phyloP scores from a whole-genome alignment of 1,284 basidiomycete genomes.

The Pseudozyma hubeiensis region DNA sequence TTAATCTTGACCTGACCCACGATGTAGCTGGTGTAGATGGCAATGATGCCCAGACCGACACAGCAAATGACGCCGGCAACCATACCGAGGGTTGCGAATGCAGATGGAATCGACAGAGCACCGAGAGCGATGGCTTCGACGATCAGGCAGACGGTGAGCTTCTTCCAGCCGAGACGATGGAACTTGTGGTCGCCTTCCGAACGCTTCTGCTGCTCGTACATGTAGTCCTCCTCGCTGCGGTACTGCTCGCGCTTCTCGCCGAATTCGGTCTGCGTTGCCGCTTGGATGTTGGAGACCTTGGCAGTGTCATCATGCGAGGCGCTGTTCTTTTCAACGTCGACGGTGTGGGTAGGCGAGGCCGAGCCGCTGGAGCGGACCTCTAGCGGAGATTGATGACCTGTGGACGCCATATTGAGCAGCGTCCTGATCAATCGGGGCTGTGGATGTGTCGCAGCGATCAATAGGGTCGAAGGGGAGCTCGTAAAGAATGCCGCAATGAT shows the following conservation, averaged over 20 bases:
- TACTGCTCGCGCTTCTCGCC: conserved; percentile 54
- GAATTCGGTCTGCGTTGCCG: conserved; percentile 40
- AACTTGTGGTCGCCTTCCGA: conserved; percentile 55
- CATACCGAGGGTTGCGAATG: conserved; percentile 61
- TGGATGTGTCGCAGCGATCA: not conserved
- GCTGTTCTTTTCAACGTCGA: conserved; percentile 36
- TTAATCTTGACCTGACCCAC: conserved; percentile 58
- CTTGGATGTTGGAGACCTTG: conserved; percentile 2
- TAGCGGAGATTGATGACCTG: conserved; percentile 23
- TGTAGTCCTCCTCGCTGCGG: conserved; percentile 54
- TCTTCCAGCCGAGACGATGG: conserved; percentile 57
- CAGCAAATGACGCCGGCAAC: conserved; percentile 53
- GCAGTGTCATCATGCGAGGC: conserved; percentile 10
- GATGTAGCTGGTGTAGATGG: conserved; percentile 56
- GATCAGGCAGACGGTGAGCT: conserved; percentile 59
- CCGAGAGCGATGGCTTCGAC: conserved; percentile 64
- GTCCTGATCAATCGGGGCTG: too few species aligned
- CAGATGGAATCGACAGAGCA: conserved; percentile 50
- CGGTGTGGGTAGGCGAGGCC: conserved; percentile 29
- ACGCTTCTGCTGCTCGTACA: conserved; percentile 49
- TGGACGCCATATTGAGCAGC: conserved; percentile 28
- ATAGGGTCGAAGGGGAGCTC: not conserved
- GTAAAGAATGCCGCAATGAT: too few species aligned
- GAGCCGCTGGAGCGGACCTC: conserved; percentile 33
- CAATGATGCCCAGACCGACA: conserved; percentile 55